These are phyloP conservation scores for Somion occarium DNA, from an alignment of 1,284 basidiomycete species.

Conservation along the genomic window DNA sequence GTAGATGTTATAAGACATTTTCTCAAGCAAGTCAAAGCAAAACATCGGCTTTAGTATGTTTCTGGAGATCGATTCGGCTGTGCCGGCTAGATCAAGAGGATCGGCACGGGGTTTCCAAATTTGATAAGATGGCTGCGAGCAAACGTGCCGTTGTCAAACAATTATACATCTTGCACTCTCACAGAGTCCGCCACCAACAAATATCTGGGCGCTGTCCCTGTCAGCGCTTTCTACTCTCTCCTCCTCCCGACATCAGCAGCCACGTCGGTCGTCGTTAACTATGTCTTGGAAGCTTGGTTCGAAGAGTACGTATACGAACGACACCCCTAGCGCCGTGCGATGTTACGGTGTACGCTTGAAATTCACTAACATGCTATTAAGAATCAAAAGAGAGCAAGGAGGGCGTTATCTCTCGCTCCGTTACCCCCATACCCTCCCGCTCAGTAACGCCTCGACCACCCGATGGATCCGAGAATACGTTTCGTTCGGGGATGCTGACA, in stretches of 20 bases:
- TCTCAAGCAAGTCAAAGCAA: no score
- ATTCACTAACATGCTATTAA: constrained; percentile 19
- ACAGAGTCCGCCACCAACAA: constrained; percentile 1
- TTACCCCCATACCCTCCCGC: constrained; percentile 69
- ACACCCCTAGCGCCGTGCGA: background rate
- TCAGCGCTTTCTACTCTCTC: background rate
- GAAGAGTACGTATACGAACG: constrained; percentile 14
- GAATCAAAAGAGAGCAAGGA: constrained; percentile 66
- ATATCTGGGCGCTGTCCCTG: background rate
- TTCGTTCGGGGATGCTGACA: constrained; percentile 79
- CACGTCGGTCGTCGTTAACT: background rate
- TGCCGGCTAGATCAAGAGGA: no score
- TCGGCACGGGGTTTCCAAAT: no score
- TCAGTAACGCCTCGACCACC: constrained; percentile 66
- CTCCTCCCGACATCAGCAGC: background rate
- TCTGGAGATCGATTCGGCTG: background rate
- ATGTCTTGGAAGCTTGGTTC: constrained; percentile 18
- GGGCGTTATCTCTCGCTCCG: constrained; percentile 63
- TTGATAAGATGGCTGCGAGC: no score
- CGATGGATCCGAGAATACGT: constrained; percentile 40
- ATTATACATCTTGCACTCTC: background rate
- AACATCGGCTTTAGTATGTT: no score
- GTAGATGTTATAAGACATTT: no score
- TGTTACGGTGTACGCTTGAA: background rate
- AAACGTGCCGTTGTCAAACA: no score